These are phyloP conservation scores for Neurospora sp. DNA, from an alignment of 495 filamentous ascomycete species.

Conservation along the genomic window DNA sequence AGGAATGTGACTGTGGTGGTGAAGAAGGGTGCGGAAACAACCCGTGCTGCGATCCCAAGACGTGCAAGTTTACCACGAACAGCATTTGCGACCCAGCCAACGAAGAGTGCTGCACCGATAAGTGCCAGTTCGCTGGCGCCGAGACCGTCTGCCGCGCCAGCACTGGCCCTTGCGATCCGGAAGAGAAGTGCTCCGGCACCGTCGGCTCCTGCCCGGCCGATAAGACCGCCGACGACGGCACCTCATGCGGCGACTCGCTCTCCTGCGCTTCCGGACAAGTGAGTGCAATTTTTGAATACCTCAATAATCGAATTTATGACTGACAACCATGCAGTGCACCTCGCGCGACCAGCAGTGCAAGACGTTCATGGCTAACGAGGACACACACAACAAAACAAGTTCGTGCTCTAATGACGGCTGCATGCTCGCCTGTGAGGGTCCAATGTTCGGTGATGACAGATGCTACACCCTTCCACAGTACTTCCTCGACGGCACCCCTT, in stretches of 20 bases:
- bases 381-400: constrained; percentile 65
- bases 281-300: too few species aligned
- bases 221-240: constrained; percentile 57
- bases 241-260: constrained; percentile 53
- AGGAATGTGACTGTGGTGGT: constrained; percentile 95
- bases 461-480: constrained; percentile 79
- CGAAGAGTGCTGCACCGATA: constrained; percentile 72
- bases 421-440: constrained; percentile 63
- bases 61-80: constrained; percentile 72
- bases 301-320: too few species aligned
- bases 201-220: constrained; percentile 67
- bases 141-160: constrained; percentile 69
- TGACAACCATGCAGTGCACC: constrained; percentile 53
- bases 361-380: constrained; percentile 71
- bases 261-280: constrained; percentile 47
- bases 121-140: constrained; percentile 61
- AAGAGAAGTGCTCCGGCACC: constrained; percentile 71
- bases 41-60: constrained; percentile 72
- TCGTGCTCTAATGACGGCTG: constrained; percentile 71
- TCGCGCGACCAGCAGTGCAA: constrained; percentile 86
- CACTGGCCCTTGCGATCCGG: constrained; percentile 70
- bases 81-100: constrained; percentile 84
- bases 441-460: constrained; percentile 43
- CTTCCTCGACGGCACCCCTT: constrained; percentile 88
- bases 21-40: constrained; percentile 58